phyloP scores from a whole-genome alignment of 495 filamentous ascomycete genomes.

The Terfezia boudieri region DNA sequence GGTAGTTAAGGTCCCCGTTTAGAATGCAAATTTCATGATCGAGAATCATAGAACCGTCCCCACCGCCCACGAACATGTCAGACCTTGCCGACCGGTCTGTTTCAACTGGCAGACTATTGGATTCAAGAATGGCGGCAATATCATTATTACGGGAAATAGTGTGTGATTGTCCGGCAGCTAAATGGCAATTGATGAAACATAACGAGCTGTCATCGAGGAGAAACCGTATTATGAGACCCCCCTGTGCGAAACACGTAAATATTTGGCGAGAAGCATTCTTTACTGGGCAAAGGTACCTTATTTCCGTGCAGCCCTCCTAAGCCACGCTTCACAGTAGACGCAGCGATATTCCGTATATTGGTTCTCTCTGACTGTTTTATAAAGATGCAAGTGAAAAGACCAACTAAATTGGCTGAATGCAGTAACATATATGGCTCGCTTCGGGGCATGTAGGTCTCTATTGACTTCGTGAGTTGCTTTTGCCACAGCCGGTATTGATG shows the following conservation, averaged over 20 bases:
- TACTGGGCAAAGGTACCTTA: constrained; percentile 33
- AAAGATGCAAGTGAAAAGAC: constrained; percentile 88
- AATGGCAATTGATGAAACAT: constrained; percentile 93
- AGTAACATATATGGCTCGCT: constrained; percentile 62
- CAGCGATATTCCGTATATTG: constrained; percentile 51
- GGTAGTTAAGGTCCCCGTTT: constrained; percentile 94
- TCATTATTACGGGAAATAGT: constrained; percentile 85
- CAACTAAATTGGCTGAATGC: constrained; percentile 73
- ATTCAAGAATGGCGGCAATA: constrained; percentile 71
- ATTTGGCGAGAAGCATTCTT: background rate
- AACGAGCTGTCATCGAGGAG: constrained; percentile 76
- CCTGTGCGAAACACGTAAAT: constrained; percentile 23
- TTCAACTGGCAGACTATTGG: constrained; percentile 45
- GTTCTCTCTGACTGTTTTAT: constrained; percentile 56
- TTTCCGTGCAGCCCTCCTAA: constrained; percentile 89
- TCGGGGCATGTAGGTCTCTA: constrained; percentile 65
- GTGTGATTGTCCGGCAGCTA: constrained; percentile 79
- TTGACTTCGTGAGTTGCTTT: constrained; percentile 55
- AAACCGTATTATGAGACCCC: constrained; percentile 78
- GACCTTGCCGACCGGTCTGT: constrained; percentile 33
- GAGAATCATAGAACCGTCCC: constrained; percentile 86
- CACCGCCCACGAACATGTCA: constrained; percentile 67
- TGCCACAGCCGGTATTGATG: constrained; percentile 93
- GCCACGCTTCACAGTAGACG: constrained; percentile 74
- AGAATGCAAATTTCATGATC: constrained; percentile 92